These are phyloP conservation scores for Andrographis paniculata DNA, from an alignment of 305 asterid genomes.

Conservation along the genomic window DNA sequence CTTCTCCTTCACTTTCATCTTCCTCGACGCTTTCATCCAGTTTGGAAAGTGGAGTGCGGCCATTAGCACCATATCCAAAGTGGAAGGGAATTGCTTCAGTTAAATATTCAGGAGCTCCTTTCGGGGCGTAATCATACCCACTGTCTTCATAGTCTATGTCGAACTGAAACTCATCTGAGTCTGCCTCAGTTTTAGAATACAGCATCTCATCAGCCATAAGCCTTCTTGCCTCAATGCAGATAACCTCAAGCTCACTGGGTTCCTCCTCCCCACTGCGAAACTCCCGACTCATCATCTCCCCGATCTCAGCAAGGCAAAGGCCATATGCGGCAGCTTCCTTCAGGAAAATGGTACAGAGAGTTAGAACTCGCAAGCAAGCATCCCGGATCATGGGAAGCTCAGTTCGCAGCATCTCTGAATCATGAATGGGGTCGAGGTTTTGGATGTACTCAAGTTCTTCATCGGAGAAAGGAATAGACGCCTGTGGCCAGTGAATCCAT, in stretches of 20 bases:
- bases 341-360: conserved; percentile 71
- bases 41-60: conserved; percentile 58
- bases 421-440: conserved; percentile 58
- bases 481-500: conserved; percentile 99
- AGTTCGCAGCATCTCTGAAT: conserved; percentile 61
- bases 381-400: conserved; percentile 96
- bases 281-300: conserved; percentile 99
- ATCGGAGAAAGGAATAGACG: conserved; percentile 91
- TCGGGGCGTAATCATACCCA: conserved; percentile 25
- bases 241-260: conserved; percentile 90
- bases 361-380: conserved; percentile 81
- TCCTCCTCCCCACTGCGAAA: conserved; percentile 87
- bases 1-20: conserved; percentile 49
- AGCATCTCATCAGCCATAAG: conserved; percentile 47
- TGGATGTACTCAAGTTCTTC: conserved; percentile 88
- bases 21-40: conserved; percentile 69
- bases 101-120: conserved; percentile 29
- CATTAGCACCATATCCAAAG: conserved; percentile 41
- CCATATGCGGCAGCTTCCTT: conserved; percentile 84
- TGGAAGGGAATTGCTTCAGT: conserved; percentile 35
- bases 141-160: conserved; percentile 73
- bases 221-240: conserved; percentile 75
- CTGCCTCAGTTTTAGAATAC: conserved; percentile 36
- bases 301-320: conserved; percentile 93
- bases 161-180: conserved; percentile 50